Base-by-base conservation (phyloP, 768 basidiomycete genomes). In the Suillus lakei region DNA sequence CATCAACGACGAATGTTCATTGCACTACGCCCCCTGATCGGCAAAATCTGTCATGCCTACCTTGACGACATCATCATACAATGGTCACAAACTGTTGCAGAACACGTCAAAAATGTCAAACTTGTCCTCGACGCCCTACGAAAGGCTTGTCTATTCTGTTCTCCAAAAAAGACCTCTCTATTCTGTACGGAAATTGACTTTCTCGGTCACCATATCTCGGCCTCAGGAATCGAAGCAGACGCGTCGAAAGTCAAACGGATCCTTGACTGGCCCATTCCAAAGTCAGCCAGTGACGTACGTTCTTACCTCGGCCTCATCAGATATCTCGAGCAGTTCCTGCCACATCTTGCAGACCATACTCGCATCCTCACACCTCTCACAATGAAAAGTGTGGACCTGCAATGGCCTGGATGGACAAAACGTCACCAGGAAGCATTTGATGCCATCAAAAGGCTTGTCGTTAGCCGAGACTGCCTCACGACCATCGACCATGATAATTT, bases 401-500 rank as follows among this genome's bases (percentile, higher is more conserved):
- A 50, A 1, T 80, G 78, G 60, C 76, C 77, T 0, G 6, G 18
- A 1, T 80, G 78, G 79, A 68, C 65, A 1, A 7, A 41, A 0
- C 56, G 62, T 15, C 70, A 77, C 38, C 69, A 76, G 34, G 0
- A 34, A 0, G 67, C 26, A 58, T 68, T 44, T 18, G 55, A 32
- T 32, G 32, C 32, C 32, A 32, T 32, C 32, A 32, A 32, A 32
- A 3, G 32, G 6, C 32, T 32, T 6, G 32, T 32, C 32, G 32
- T 32, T 6, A 32, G 32, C 32, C 32, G 32, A 32, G 32, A 32
- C 32, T 79, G 76, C 55, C 70, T 80, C 0, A 81, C 75, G 0
- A 67, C 67, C 0, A 79, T 81, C 39, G 70, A 81, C 64, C 77
- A 81, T 63, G 61, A 72, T 1, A 61, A 75, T 18, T 69, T 69